Percentiles rank a stretch among this genome's conserved stretches.
These are phyloP conservation scores for Saitozyma podzolica DNA, from an alignment of 768 basidiomycete genomes.

Conservation along the genomic window DNA sequence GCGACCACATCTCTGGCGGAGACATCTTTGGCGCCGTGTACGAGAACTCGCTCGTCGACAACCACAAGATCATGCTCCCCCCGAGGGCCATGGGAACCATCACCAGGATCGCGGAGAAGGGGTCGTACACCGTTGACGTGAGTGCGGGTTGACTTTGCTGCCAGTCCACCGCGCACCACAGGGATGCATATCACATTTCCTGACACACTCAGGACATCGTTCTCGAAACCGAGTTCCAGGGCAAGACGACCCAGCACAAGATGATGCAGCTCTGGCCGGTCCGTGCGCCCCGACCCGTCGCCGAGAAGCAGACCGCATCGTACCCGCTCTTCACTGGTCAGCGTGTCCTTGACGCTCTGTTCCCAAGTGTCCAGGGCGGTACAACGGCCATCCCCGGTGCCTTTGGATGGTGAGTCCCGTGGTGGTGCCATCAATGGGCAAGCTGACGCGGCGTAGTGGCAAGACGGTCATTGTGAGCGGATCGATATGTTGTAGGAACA, in stretches of 20 bases:
- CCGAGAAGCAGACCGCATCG: slow-evolving; percentile 93
- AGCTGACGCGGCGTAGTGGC: slow-evolving; percentile 34
- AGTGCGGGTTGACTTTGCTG: slow-evolving; percentile 40
- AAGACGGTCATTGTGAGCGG: slow-evolving; percentile 88
- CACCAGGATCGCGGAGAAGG: slow-evolving; percentile 88
- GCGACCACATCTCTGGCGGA: slow-evolving; percentile 95
- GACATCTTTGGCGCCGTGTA: slow-evolving; percentile 94
- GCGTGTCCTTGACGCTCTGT: slow-evolving; percentile 92
- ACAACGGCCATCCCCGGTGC: slow-evolving; percentile 80
- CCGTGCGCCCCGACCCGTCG: slow-evolving; percentile 89
- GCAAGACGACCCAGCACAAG: slow-evolving; percentile 85
- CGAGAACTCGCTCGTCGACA: slow-evolving; percentile 93
- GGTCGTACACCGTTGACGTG: slow-evolving; percentile 87
- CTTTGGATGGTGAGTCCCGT: slow-evolving; percentile 70
- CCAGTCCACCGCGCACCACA: not conserved
- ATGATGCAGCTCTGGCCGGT: slow-evolving; percentile 99
- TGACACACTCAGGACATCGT: slow-evolving; percentile 71
- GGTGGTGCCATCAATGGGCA: slow-evolving; percentile 19
- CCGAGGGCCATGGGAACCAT: slow-evolving; percentile 94
- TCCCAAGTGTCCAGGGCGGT: slow-evolving; percentile 69
- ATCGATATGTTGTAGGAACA: not conserved
- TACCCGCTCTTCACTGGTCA: slow-evolving; percentile 92
- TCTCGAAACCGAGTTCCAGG: slow-evolving; percentile 95
- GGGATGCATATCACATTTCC: not conserved
- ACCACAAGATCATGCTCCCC: slow-evolving; percentile 95